Evolutionary conservation across 2,329 filamentous ascomycete species (phyloP).

Genomic region (Scedosporium dehoogii): DNA sequence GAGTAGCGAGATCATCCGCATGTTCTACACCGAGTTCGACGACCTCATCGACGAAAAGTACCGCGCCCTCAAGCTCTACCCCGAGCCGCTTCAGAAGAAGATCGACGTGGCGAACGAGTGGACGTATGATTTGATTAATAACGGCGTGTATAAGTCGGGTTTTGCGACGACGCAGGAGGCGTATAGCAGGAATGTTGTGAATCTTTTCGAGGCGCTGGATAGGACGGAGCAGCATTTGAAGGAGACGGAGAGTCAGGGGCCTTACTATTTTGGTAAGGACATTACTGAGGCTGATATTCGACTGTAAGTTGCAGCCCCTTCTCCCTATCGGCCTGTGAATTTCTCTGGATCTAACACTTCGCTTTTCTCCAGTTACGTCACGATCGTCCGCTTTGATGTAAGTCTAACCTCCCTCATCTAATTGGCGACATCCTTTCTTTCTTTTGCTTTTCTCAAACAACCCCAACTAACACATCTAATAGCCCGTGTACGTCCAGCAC

Average conservation of each 20-base stretch:
- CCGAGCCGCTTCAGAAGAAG: constrained; percentile 46
- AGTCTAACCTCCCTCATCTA: constrained; percentile 12
- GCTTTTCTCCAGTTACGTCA: constrained; percentile 43
- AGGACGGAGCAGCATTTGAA: constrained; percentile 61
- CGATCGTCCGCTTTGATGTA: constrained; percentile 61
- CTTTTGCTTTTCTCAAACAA: not conserved
- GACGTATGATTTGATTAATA: constrained; percentile 68
- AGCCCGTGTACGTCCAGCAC: constrained; percentile 72
- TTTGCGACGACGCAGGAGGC: constrained; percentile 78
- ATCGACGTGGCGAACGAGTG: constrained; percentile 75
- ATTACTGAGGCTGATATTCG: constrained; percentile 78
- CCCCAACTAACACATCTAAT: not conserved
- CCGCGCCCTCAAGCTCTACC: constrained; percentile 57
- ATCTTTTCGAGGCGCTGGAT: constrained; percentile 70
- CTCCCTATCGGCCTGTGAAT: not conserved
- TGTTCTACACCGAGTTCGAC: constrained; percentile 79
- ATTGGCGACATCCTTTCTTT: not conserved
- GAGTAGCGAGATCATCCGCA: constrained; percentile 84
- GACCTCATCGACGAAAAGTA: constrained; percentile 51
- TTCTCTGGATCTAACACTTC: not conserved
- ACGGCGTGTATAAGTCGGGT: constrained; percentile 65
- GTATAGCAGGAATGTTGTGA: constrained; percentile 63
- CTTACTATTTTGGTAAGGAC: constrained; percentile 64
- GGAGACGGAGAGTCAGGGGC: constrained; percentile 32
- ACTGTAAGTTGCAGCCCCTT: constrained; percentile 34